Percentiles rank a stretch among this genome's conserved stretches.
Evolutionary conservation across 768 basidiomycete genomes (phyloP).

Genomic region (Piloderma croceum): DNA sequence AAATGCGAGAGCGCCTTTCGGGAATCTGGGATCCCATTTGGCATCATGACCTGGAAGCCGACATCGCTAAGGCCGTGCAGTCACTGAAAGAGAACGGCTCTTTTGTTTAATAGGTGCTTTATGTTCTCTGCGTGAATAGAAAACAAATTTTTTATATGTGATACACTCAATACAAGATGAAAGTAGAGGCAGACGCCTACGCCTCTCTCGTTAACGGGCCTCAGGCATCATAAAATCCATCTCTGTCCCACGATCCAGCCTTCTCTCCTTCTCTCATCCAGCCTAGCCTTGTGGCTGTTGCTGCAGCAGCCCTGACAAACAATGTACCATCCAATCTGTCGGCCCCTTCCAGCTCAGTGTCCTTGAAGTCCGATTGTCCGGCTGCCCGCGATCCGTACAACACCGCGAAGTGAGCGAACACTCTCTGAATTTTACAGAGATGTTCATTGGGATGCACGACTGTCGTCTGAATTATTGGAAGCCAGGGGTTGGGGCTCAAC

Average conservation of each 20-base stretch:
- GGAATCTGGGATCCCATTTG: conserved; percentile 46
- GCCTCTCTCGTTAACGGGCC: too few species aligned
- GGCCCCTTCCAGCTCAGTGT: background rate
- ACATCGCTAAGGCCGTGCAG: conserved; percentile 30
- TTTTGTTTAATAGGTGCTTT: too few species aligned
- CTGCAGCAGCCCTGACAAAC: conserved; percentile 1
- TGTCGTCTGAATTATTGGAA: conserved; percentile 33
- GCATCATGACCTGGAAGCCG: conserved; percentile 40
- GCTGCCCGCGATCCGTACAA: background rate
- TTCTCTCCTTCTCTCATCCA: background rate
- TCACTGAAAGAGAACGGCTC: conserved; percentile 17
- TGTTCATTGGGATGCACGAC: conserved; percentile 16
- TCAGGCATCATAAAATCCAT: too few species aligned
- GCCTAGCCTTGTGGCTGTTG: background rate
- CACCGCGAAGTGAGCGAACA: conserved; percentile 40
- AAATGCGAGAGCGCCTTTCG: conserved; percentile 29
- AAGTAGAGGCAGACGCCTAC: too few species aligned
- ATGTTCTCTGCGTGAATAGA: too few species aligned
- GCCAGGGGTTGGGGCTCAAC: conserved; percentile 33
- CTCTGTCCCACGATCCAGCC: background rate
- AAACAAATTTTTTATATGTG: too few species aligned
- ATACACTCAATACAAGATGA: too few species aligned
- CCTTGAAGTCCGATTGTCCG: conserved; percentile 11
- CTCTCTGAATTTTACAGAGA: conserved; percentile 28
- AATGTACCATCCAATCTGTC: conserved; percentile 1